Percentiles rank a stretch among this genome's conserved stretches.
Evolutionary conservation across 2,329 filamentous ascomycete species (phyloP).

Genomic region (Sordariomycetes sp.): DNA sequence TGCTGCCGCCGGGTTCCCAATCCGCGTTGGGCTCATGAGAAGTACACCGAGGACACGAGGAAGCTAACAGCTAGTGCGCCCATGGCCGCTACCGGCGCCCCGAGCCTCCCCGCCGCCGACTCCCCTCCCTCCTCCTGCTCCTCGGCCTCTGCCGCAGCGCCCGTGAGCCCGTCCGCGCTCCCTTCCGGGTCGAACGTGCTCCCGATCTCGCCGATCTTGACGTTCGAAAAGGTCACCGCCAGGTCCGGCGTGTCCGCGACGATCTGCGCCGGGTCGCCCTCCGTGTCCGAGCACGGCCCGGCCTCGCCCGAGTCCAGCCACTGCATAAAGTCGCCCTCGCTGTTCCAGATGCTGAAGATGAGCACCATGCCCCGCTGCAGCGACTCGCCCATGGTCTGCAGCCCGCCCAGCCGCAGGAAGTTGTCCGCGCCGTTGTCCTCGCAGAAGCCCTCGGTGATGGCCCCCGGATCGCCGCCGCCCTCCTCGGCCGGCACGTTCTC

Average conservation of each 20-base stretch:
- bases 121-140: not conserved
- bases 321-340: constrained; percentile 35
- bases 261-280: constrained; percentile 39
- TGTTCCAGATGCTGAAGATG: constrained; percentile 44
- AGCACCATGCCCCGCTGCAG: constrained; percentile 37
- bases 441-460: constrained; percentile 24
- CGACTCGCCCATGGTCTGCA: constrained; percentile 32
- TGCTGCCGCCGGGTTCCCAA: too few species aligned
- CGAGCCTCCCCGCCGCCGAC: not conserved
- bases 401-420: constrained; percentile 26
- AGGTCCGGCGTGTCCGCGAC: constrained; percentile 32
- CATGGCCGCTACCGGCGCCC: not conserved
- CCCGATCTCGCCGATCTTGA: constrained; percentile 48
- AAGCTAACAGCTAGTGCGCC: not conserved
- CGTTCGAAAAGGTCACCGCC: constrained; percentile 43
- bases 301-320: constrained; percentile 37
- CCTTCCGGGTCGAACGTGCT: constrained; percentile 28
- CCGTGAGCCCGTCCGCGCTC: not conserved
- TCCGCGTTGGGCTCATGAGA: too few species aligned
- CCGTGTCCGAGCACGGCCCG: constrained; percentile 35
- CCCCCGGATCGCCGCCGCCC: constrained; percentile 14
- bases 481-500: constrained; percentile 25
- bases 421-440: constrained; percentile 15
- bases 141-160: not conserved
- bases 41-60: not conserved